phyloP scores from a whole-genome alignment of 257 asterid genomes.

The Scutellaria minor region DNA sequence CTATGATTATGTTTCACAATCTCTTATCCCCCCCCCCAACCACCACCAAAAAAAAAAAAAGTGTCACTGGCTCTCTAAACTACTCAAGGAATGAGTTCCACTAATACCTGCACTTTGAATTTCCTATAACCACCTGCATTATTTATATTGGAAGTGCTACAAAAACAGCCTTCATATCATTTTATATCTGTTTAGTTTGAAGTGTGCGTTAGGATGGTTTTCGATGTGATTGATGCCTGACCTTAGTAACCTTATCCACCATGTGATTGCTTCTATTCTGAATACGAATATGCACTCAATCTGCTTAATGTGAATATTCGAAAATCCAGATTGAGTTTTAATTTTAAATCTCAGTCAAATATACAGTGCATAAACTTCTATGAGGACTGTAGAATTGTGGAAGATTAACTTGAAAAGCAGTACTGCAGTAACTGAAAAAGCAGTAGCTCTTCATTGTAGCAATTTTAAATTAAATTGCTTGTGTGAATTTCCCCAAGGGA shows the following conservation, averaged over 20 bases:
- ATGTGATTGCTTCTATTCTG: not conserved
- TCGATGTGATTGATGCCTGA: not conserved
- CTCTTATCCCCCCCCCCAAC: not conserved
- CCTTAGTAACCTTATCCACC: not conserved
- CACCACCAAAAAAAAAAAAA: no score
- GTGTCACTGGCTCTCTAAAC: not conserved
- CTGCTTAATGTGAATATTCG: not conserved
- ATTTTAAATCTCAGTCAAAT: not conserved
- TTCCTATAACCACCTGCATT: not conserved
- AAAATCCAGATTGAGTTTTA: not conserved
- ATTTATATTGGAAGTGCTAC: not conserved
- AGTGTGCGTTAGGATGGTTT: not conserved
- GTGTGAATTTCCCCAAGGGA: not conserved
- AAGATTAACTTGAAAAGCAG: not conserved
- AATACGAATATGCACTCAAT: not conserved
- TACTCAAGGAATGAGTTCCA: not conserved
- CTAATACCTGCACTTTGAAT: not conserved
- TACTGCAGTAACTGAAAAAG: not conserved
- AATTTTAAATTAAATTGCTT: not conserved
- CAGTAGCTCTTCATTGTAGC: not conserved
- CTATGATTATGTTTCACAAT: not conserved
- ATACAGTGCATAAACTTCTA: not conserved
- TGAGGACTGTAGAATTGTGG: slow-evolving; percentile 3
- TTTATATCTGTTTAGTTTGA: not conserved
- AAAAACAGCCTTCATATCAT: not conserved